phyloP scores from a whole-genome alignment of 441 rosid species.

The Euphorbia celastroides region DNA sequence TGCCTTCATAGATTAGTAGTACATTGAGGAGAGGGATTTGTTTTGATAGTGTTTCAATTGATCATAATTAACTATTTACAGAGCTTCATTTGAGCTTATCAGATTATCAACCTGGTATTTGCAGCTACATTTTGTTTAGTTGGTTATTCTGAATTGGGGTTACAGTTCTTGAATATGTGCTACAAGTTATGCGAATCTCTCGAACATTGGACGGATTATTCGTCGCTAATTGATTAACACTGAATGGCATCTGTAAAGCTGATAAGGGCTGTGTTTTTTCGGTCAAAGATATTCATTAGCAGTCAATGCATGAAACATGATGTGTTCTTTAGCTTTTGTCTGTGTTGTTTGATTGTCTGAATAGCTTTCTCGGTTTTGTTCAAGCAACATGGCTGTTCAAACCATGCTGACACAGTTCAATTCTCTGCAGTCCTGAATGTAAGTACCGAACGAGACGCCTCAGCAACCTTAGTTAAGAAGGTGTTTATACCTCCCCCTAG shows the following conservation, averaged over 20 bases:
- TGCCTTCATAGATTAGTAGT: neutral
- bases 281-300: neutral
- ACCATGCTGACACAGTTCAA: constrained; percentile 15
- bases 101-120: neutral
- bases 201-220: no score
- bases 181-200: no score
- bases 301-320: neutral
- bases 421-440: constrained; percentile 53
- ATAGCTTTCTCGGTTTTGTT: neutral
- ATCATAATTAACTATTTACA: neutral
- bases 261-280: neutral
- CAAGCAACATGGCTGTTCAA: neutral
- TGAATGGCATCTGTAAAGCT: neutral
- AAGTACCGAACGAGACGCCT: constrained; percentile 31
- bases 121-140: neutral
- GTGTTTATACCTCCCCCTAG: constrained; percentile 60
- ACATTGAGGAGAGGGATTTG: no score
- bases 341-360: neutral
- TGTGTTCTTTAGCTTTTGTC: neutral
- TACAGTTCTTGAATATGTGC: no score
- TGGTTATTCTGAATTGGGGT: no score
- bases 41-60: neutral
- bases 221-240: no score
- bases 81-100: neutral
- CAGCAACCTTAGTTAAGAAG: constrained; percentile 36